Conservation (phyloP, 306 rosid genomes). For the Fragaria vesca region DNA sequence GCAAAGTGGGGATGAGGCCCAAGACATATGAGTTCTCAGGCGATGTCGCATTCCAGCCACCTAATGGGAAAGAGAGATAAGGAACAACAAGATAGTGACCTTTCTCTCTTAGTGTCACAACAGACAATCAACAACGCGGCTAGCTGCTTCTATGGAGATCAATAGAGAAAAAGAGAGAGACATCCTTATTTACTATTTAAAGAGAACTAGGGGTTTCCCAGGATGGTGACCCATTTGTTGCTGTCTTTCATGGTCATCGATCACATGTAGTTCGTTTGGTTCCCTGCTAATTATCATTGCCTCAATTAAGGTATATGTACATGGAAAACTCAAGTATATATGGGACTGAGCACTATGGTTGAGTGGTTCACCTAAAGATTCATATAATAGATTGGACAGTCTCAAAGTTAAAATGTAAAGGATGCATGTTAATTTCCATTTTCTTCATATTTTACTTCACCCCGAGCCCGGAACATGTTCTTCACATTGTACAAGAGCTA, state of each 20-base stretch:
- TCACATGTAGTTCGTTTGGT: slow-evolving; percentile 33
- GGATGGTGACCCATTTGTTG: slow-evolving; percentile 39
- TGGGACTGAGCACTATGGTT: too few relatives aligned
- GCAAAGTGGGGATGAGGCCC: slow-evolving; percentile 32
- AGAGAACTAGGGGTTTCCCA: slow-evolving; percentile 29
- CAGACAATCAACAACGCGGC: slow-evolving; percentile 36
- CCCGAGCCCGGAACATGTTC: not conserved
- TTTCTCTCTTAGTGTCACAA: slow-evolving; percentile 27
- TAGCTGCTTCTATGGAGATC: slow-evolving; percentile 5
- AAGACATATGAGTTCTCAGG: slow-evolving; percentile 41
- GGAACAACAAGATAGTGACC: slow-evolving; percentile 70
- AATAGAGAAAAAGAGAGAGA: slow-evolving; percentile 8
- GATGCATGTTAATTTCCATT: not conserved
- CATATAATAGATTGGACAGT: not conserved
- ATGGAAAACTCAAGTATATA: too few relatives aligned
- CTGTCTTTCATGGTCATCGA: slow-evolving; percentile 15
- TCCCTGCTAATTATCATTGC: slow-evolving; percentile 11
- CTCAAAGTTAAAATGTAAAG: not conserved
- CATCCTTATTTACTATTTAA: slow-evolving; percentile 22
- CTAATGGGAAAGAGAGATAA: slow-evolving; percentile 47
- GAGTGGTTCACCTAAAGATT: too few relatives aligned
- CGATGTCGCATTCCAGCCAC: slow-evolving; percentile 59
- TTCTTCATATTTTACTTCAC: too few relatives aligned
- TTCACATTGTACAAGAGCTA: too few relatives aligned
- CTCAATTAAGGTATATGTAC: not conserved